Base-by-base conservation (phyloP, 345 rosid species). In the Durio zibethinus region DNA sequence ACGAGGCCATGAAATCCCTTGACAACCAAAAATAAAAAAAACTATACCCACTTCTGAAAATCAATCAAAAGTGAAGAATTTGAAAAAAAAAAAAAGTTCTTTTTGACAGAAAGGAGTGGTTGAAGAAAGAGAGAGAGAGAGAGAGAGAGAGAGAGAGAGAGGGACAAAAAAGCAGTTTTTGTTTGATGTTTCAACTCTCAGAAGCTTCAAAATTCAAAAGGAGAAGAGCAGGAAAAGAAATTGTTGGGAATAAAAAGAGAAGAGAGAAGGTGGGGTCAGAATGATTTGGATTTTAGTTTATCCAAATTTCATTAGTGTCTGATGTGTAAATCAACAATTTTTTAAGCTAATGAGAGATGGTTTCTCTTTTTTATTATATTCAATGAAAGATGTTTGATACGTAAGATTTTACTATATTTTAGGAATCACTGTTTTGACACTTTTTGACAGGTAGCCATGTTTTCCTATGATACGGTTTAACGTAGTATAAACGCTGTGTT, bases 1-100 rank as follows among this genome's bases (percentile, higher is more conserved):
- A 83, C 77, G 73, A 82, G 23, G 86, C 85, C 90, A 85, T 85
- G 57, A 16, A 54, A 35, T 25, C 27, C 16, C 15, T 18, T 23
- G 18, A 64, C 29, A 53, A 62, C 9, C 25, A 69, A 59, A 69
- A 27, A 27, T 1, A 21, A n/a, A 42, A n/a, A 2, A 71, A 65
- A 73, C n/a, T n/a, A 43, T 56, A 68, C 71, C 71, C 81, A 75
- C 81, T 38, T 69, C 29, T 33, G 2, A 21, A 73, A 68, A 66
- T 66, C 76, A 75, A 78, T 23, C 21, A 65, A 77, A 79, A 81
- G 59, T 33, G 20, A 25, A 77, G 70, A 60, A 65, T 20, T 56
- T 15, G 74, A 54, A 61, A 12, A 27, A 79, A 73, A 73, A 56
- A 25, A 29, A 0, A 2, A 12, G 20, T 61, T 73, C 20, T 65